These are phyloP conservation scores for Apium graveolens DNA, from an alignment of 129 eudicot genomes.

Conservation along the genomic window DNA sequence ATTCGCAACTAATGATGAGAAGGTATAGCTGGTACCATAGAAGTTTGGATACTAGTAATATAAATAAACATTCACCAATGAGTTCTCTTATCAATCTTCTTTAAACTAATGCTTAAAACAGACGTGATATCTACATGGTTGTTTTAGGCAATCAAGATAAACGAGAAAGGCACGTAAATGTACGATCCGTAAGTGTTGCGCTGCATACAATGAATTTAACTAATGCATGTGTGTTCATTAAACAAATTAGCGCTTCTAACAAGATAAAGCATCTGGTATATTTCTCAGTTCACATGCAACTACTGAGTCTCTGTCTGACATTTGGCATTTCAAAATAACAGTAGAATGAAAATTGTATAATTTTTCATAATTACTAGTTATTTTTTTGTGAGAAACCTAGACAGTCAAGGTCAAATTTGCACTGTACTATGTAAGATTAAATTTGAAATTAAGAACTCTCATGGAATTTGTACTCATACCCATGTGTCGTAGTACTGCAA, in stretches of 20 bases:
- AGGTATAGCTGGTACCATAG: background rate
- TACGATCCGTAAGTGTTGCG: constrained; percentile 12
- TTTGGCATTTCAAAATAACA: background rate
- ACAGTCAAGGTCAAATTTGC: constrained; percentile 2
- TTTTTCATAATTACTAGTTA: background rate
- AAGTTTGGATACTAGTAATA: constrained; percentile 5
- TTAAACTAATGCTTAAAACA: background rate
- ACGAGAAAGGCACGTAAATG: constrained; percentile 7
- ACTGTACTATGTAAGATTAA: background rate
- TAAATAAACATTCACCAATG: background rate
- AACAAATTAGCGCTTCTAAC: background rate
- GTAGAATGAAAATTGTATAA: background rate
- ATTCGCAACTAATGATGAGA: background rate
- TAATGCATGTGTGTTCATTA: background rate
- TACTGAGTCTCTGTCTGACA: background rate
- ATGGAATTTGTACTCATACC: background rate
- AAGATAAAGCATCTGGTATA: background rate
- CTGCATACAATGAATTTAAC: constrained; percentile 4
- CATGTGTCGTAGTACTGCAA: background rate
- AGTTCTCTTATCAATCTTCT: background rate
- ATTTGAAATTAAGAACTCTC: background rate
- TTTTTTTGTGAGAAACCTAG: background rate
- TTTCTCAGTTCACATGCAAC: constrained; percentile 5
- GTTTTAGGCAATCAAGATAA: constrained; percentile 8
- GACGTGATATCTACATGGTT: constrained; percentile 10